Evolutionary conservation across 2,329 filamentous ascomycete species (phyloP), one percentile per base, ranked within the genome.

Genomic region (Fusarium annulatum): DNA sequence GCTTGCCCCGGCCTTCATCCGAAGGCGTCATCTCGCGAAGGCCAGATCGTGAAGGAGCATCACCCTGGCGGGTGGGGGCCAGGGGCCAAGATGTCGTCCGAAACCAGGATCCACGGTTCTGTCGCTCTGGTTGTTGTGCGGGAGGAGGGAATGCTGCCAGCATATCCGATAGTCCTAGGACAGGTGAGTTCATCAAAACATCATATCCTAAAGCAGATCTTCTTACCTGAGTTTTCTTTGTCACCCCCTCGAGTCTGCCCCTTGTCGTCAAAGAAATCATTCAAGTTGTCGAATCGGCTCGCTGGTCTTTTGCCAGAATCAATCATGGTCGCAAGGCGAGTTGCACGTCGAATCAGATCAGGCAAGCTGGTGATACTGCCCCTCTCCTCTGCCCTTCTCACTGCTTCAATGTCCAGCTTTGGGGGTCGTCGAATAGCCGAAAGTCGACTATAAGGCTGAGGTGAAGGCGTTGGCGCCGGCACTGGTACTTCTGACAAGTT

Each of bases 311-410:
- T 92, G 18, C 96, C 96, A 73, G 91, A 91, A 77, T 98, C 96
- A 66, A 99, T 91, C 82, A 97, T 95, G 0, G 94, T 90, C 21
- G 95, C 96, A 42, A 98, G 85, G 73, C 90, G 91, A 1, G 96
- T 98, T 16, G 96, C 96, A 76, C 96, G 90, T 78, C 91, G 89
- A 75, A 99, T 98, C 68, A 99, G 85, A 80, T 98, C 96, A 1
- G 95, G 93, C 67, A 99, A 85, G 82, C 95, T 98, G 3, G 96
- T 98, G 72, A 97, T 86, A 80, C 95, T 98, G 8, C 94, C 95
- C 78, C 96, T 90, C 3, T 92, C 90, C 81, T 98, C 94, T 21
- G 94, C 93, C 58, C 92, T 91, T 73, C 91, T 89, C 7, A 97
- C 93, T 8, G 93, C 93, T 78, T 95, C 92, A 30, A 98, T 92